Conservation (phyloP, 495 filamentous ascomycete genomes). For the Penicillium steckii region DNA sequence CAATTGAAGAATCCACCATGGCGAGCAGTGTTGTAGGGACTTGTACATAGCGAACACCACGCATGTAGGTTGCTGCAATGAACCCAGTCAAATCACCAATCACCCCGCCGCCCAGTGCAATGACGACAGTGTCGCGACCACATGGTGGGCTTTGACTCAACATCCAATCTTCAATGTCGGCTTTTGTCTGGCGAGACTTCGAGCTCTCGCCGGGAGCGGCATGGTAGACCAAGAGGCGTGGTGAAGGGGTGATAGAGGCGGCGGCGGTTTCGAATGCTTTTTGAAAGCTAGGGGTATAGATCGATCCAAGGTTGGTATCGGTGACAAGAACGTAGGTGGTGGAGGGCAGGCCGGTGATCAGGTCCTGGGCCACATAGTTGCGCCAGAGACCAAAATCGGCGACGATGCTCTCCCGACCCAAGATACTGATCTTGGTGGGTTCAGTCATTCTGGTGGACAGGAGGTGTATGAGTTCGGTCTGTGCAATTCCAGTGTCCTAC, state of each 20-base stretch:
- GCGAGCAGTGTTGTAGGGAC: slow-evolving; percentile 91
- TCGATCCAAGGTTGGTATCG: slow-evolving; percentile 83
- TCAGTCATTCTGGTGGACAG: slow-evolving; percentile 34
- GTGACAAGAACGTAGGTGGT: slow-evolving; percentile 96
- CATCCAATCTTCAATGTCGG: slow-evolving; percentile 97
- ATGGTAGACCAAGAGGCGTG: slow-evolving; percentile 78
- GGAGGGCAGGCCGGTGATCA: slow-evolving; percentile 72
- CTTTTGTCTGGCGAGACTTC: slow-evolving; percentile 90
- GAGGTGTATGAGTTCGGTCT: slow-evolving; percentile 1
- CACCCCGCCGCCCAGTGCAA: slow-evolving; percentile 95
- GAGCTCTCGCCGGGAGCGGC: slow-evolving; percentile 91
- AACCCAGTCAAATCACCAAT: slow-evolving; percentile 98
- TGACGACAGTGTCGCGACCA: slow-evolving; percentile 90
- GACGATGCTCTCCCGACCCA: slow-evolving; percentile 76
- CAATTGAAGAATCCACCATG: slow-evolving; percentile 98
- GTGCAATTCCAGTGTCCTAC: slow-evolving; percentile 8
- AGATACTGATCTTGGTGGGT: slow-evolving; percentile 52
- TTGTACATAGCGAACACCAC: slow-evolving; percentile 93
- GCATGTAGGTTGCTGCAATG: slow-evolving; percentile 96
- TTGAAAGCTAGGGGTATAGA: slow-evolving; percentile 77
- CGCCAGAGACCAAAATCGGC: slow-evolving; percentile 92
- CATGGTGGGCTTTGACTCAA: slow-evolving; percentile 70
- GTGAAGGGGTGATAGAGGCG: slow-evolving; percentile 48
- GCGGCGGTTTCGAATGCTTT: slow-evolving; percentile 62
- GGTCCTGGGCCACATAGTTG: slow-evolving; percentile 75